Percentiles rank a stretch among this genome's conserved stretches.
Conservation (phyloP, 495 filamentous ascomycete species). For the Aspergillus haitiensis region DNA sequence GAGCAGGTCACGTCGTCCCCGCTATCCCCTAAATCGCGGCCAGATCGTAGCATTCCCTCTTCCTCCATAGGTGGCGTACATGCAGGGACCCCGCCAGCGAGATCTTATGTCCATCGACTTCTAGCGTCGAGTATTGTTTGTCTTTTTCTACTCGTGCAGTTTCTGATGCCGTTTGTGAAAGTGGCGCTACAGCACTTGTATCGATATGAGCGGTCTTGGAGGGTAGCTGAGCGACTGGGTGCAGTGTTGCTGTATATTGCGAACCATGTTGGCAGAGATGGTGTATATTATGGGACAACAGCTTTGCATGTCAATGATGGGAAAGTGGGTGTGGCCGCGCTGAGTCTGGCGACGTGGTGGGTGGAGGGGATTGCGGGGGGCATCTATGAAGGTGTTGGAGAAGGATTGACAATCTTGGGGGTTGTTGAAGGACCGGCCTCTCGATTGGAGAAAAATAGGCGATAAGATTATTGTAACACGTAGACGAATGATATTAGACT, state of each 20-base stretch:
- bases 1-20: conserved; percentile 21
- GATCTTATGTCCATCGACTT: conserved; percentile 58
- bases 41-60: too few species aligned
- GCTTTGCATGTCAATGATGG: conserved; percentile 57
- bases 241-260: conserved; percentile 49
- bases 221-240: conserved; percentile 56
- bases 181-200: conserved; percentile 53
- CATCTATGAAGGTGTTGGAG: conserved; percentile 62
- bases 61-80: not conserved
- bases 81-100: conserved; percentile 8
- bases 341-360: conserved; percentile 55
- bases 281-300: conserved; percentile 49
- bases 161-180: conserved; percentile 59
- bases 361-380: conserved; percentile 60
- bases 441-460: not conserved
- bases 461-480: not conserved
- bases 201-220: conserved; percentile 63
- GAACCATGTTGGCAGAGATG: conserved; percentile 52
- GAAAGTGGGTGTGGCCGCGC: conserved; percentile 52
- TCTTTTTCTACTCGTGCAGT: conserved; percentile 55
- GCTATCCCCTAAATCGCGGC: too few species aligned
- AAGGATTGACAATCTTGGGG: conserved; percentile 56
- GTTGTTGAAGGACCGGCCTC: conserved; percentile 32
- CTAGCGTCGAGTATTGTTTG: conserved; percentile 57
- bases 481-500: not conserved